phyloP scores from a whole-genome alignment of 345 rosid species.

The Boechera stricta region DNA sequence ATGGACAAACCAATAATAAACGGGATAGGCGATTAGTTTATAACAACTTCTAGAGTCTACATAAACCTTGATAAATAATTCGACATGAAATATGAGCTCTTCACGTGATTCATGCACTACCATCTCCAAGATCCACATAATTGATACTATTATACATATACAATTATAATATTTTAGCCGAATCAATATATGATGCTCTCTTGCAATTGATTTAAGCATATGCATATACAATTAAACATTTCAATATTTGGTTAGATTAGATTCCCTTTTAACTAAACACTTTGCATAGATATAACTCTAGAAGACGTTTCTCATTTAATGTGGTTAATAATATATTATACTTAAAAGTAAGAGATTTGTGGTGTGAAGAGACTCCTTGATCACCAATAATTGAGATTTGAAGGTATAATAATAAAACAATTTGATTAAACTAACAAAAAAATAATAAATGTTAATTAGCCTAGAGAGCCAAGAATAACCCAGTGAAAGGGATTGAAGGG shows the following conservation, averaged over 20 bases:
- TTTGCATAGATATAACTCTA: slow-evolving; percentile 6
- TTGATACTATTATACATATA: slow-evolving; percentile 3
- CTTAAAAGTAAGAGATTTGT: slow-evolving; percentile 10
- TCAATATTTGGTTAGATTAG: slow-evolving; percentile 9
- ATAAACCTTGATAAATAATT: neutral
- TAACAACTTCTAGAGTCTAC: slow-evolving; percentile 24
- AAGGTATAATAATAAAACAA: slow-evolving; percentile 13
- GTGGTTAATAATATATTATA: slow-evolving; percentile 34
- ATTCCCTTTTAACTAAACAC: slow-evolving; percentile 14
- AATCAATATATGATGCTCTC: slow-evolving; percentile 7
- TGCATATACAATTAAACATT: slow-evolving; percentile 10
- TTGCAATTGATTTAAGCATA: slow-evolving; percentile 3
- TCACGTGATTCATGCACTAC: slow-evolving; percentile 39
- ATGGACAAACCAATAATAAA: slow-evolving; percentile 28
- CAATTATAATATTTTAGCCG: neutral
- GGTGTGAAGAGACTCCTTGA: slow-evolving; percentile 31
- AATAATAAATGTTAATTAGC: neutral
- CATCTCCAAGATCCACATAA: slow-evolving; percentile 11
- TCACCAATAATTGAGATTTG: slow-evolving; percentile 40
- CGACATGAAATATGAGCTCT: slow-evolving; percentile 10
- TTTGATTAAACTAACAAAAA: slow-evolving; percentile 5
- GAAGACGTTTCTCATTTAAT: slow-evolving; percentile 24
- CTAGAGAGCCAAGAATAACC: slow-evolving; percentile 24
- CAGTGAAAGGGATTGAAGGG: slow-evolving; percentile 39
- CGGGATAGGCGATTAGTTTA: slow-evolving; percentile 12